These are phyloP conservation scores for Fraxinus paxiana DNA, from an alignment of 305 asterid genomes.

Conservation along the genomic window DNA sequence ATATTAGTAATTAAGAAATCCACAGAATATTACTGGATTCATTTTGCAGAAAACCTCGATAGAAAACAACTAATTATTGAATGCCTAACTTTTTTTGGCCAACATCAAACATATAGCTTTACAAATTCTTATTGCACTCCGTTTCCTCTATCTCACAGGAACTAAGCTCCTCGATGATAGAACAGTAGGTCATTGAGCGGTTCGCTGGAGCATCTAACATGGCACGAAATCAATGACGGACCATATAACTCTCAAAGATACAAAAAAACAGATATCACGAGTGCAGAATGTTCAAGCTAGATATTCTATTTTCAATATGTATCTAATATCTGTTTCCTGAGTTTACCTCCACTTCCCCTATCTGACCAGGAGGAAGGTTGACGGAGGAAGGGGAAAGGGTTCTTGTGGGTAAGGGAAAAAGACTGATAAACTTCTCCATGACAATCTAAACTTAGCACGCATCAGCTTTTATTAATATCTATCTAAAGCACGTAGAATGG, in stretches of 20 bases:
- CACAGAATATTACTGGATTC: background rate
- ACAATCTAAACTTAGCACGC: background rate
- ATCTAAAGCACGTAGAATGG: background rate
- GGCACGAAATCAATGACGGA: background rate
- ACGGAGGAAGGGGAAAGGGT: background rate
- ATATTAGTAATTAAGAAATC: background rate
- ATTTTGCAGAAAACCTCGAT: background rate
- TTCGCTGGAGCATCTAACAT: background rate
- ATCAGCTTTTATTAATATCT: background rate
- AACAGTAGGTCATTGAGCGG: background rate
- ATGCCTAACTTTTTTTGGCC: background rate
- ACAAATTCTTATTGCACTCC: background rate
- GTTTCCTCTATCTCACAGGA: constrained; percentile 1
- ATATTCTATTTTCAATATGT: background rate
- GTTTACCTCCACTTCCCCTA: background rate
- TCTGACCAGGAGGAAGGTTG: background rate
- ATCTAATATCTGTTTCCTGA: background rate
- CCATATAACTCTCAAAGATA: background rate
- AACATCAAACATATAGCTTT: background rate
- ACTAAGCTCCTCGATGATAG: background rate
- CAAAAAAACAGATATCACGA: background rate
- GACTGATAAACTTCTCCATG: background rate
- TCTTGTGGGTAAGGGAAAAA: background rate
- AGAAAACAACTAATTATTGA: background rate
- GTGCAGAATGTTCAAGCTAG: background rate